These are phyloP conservation scores for Huntiella savannae DNA, from an alignment of 2,329 filamentous ascomycete species.

Conservation along the genomic window DNA sequence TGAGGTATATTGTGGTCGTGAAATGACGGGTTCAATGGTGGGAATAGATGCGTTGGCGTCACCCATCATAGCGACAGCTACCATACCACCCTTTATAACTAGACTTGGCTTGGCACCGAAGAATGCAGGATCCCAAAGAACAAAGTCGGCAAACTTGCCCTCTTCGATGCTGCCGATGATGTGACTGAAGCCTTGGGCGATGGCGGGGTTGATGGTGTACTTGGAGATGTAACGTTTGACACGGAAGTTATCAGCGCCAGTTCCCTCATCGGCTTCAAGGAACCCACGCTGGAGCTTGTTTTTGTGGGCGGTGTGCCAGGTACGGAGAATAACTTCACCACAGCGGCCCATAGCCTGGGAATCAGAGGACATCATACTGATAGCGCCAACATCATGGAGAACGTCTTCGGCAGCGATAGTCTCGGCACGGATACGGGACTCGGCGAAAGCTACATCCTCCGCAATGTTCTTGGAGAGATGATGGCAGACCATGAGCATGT, in stretches of 20 bases:
- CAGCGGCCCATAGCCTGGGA: slow-evolving; percentile 94
- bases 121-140: slow-evolving; percentile 66
- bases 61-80: slow-evolving; percentile 68
- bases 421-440: slow-evolving; percentile 83
- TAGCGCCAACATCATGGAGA: slow-evolving; percentile 81
- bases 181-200: slow-evolving; percentile 80
- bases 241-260: slow-evolving; percentile 71
- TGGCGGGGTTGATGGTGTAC: slow-evolving; percentile 86
- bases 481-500: slow-evolving; percentile 98
- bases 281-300: slow-evolving; percentile 72
- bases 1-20: slow-evolving; percentile 71
- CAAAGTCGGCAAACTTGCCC: slow-evolving; percentile 76
- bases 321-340: slow-evolving; percentile 79
- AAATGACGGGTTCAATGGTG: slow-evolving; percentile 66
- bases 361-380: slow-evolving; percentile 94
- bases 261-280: slow-evolving; percentile 58
- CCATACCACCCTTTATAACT: slow-evolving; percentile 76
- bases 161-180: slow-evolving; percentile 73
- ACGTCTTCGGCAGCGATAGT: slow-evolving; percentile 96
- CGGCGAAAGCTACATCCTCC: slow-evolving; percentile 88
- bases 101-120: slow-evolving; percentile 74
- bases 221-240: slow-evolving; percentile 89
- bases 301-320: slow-evolving; percentile 96
- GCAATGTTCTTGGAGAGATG: slow-evolving; percentile 83
- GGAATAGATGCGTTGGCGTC: slow-evolving; percentile 73